These are phyloP conservation scores for Hypoxylon rickii DNA, from an alignment of 495 filamentous ascomycete species.

Conservation along the genomic window DNA sequence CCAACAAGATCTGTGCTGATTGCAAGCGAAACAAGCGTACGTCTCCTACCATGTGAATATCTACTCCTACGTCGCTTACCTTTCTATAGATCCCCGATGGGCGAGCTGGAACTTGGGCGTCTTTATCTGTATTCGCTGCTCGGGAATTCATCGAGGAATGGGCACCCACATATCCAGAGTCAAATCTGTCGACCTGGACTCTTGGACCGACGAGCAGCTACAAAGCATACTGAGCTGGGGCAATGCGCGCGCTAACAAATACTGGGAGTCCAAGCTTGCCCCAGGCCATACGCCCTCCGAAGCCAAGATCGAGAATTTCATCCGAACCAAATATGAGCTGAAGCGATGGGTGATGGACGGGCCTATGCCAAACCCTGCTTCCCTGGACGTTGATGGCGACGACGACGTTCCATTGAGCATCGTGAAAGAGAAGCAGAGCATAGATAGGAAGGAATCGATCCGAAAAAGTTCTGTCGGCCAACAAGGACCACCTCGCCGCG, in stretches of 20 bases:
- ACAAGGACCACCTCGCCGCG: conserved; percentile 31
- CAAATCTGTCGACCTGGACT: conserved; percentile 95
- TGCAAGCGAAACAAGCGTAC: conserved; percentile 98
- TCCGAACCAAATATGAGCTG: conserved; percentile 96
- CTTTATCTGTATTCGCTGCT: conserved; percentile 97
- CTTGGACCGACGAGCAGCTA: conserved; percentile 97
- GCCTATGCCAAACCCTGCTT: conserved; percentile 84
- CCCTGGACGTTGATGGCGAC: conserved; percentile 81
- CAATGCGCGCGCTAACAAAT: conserved; percentile 94
- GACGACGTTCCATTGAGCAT: conserved; percentile 72
- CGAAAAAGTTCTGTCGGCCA: conserved; percentile 49
- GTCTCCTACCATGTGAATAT: conserved; percentile 39
- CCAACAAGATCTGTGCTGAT: conserved; percentile 95
- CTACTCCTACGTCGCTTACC: not conserved
- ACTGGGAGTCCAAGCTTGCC: conserved; percentile 96
- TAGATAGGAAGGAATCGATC: conserved; percentile 53
- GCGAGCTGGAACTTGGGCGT: conserved; percentile 96
- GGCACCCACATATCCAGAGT: conserved; percentile 98
- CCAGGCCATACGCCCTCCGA: conserved; percentile 95
- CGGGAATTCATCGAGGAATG: conserved; percentile 97
- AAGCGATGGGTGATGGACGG: conserved; percentile 99
- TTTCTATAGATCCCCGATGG: conserved; percentile 84
- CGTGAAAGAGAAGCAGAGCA: conserved; percentile 61
- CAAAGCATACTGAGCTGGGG: conserved; percentile 93
- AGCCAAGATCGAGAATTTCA: conserved; percentile 98